Conservation (phyloP, 2,329 filamentous ascomycete species). For the Cladosporium sp. region DNA sequence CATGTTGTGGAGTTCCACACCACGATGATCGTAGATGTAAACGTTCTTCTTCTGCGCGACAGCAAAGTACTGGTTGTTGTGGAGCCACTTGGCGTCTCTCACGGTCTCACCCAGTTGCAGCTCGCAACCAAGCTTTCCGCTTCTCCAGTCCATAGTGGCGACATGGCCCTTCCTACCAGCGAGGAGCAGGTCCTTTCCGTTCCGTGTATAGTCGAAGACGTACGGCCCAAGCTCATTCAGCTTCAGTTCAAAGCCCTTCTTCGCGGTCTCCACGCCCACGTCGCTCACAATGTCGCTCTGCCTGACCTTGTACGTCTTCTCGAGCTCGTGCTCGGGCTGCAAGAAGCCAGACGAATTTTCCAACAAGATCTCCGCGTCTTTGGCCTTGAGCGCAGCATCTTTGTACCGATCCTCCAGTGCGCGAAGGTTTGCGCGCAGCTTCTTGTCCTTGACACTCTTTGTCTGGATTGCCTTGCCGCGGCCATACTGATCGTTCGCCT, state of each 20-base stretch:
- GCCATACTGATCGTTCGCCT: constrained; percentile 60
- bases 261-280: constrained; percentile 75
- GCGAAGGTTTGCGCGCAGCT: constrained; percentile 73
- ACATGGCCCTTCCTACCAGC: constrained; percentile 90
- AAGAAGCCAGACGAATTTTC: constrained; percentile 82
- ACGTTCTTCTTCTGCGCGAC: constrained; percentile 94
- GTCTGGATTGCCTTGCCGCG: constrained; percentile 70
- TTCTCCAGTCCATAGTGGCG: constrained; percentile 93
- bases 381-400: constrained; percentile 72
- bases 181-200: constrained; percentile 77
- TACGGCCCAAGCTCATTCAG: constrained; percentile 82
- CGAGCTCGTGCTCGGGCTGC: constrained; percentile 80
- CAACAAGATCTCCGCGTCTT: constrained; percentile 90
- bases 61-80: constrained; percentile 91
- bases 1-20: constrained; percentile 87
- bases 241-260: constrained; percentile 88
- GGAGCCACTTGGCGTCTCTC: constrained; percentile 82
- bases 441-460: constrained; percentile 77
- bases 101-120: constrained; percentile 86
- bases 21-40: constrained; percentile 90
- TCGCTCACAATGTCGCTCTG: constrained; percentile 75
- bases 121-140: constrained; percentile 85
- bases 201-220: constrained; percentile 79
- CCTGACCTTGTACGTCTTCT: constrained; percentile 85
- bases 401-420: constrained; percentile 76